Evolutionary conservation across 495 filamentous ascomycete genomes (phyloP).

Genomic region (Bathelium albidoporum): DNA sequence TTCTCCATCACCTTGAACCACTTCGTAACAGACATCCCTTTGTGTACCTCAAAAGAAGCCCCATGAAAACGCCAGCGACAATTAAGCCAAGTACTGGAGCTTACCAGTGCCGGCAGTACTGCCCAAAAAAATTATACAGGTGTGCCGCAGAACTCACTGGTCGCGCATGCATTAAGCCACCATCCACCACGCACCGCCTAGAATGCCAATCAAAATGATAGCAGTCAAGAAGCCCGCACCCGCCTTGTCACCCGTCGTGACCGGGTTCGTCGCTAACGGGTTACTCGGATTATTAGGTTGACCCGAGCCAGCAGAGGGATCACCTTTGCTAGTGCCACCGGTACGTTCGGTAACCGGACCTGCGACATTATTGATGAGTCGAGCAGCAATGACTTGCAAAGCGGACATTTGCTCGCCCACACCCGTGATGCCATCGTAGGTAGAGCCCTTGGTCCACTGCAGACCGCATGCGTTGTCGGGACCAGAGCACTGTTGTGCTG

Average conservation of each 20-base stretch:
- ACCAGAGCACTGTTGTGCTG: conserved; percentile 49
- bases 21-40: background rate
- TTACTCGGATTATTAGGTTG: background rate
- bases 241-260: conserved; percentile 31
- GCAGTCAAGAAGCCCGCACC: conserved; percentile 33
- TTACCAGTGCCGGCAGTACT: background rate
- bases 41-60: background rate
- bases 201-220: conserved; percentile 22
- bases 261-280: conserved; percentile 17
- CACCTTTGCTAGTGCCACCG: conserved; percentile 29
- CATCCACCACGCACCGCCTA: conserved; percentile 32
- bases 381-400: conserved; percentile 46
- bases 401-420: conserved; percentile 52
- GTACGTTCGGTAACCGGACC: conserved; percentile 29
- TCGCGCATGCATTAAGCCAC: conserved; percentile 16
- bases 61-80: background rate
- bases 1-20: background rate
- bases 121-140: background rate
- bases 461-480: conserved; percentile 42
- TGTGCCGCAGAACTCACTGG: background rate
- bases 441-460: conserved; percentile 38
- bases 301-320: conserved; percentile 28
- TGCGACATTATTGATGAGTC: conserved; percentile 36
- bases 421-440: conserved; percentile 39
- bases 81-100: background rate